Base-by-base conservation (phyloP, 805 yeast genomes). In the Myxozyma mucilagina region DNA sequence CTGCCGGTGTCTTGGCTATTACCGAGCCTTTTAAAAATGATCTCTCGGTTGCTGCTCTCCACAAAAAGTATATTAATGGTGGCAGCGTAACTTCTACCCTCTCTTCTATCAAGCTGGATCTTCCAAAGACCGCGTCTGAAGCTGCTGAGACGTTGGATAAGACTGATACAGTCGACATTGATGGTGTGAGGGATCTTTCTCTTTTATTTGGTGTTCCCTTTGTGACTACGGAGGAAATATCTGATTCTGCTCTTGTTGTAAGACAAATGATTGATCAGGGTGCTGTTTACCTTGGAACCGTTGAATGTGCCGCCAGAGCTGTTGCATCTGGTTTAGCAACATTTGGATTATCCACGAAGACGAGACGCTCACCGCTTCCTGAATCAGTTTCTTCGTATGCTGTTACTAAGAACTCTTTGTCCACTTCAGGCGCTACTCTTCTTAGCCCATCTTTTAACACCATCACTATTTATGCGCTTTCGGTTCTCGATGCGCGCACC, bases 201-300 rank as follows among this genome's bases (percentile, higher is more conserved):
- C 55, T 53, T 14, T 47, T 65, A 3, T 45, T 50, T 35, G 68
- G 66, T 36, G 58, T 64, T 11, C 68, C 68, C n/a, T 65, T 65
- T 36, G 59, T 57, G 29, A 53, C 58, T 29, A 60, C 67, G 2
- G 14, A 53, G 18, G 66, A 64, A 31, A 43, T 65, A 41, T 16
- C 53, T 9, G 52, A 59, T 2, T 36, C 56, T 5, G 56, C 67
- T 10, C 48, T 56, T 16, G 38, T 64, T 20, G 34, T 64, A 43
- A n/a, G 47, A 35, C 67, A 59, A 47, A 48, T 61, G 41, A 4
- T 45, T n/a, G 52, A 58, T 34, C 50, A 42, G 9, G 67, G 67
- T 41, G 67, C 57, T 11, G 35, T 63, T 4, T 57, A 53, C 45
- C 50, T 63, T 10, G 65, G 67, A 11, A 18, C 49, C 13, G 44